phyloP scores from a whole-genome alignment of 306 rosid genomes.

The Rosa lucieae region DNA sequence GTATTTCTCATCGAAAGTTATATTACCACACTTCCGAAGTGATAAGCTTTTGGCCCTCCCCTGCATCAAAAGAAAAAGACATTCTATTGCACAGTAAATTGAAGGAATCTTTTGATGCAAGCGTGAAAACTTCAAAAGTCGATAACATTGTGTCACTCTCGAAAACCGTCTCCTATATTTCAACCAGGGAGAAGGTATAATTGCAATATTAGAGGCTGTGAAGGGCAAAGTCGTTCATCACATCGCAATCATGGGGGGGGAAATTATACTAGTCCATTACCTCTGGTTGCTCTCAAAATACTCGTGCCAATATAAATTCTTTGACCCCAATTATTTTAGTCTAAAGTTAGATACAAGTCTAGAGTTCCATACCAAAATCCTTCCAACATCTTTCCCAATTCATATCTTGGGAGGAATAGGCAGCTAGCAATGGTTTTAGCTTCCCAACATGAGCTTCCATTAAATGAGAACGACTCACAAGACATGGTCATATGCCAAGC shows the following conservation, averaged over 20 bases:
- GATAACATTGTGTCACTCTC: too few species aligned
- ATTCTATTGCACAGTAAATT: too few species aligned
- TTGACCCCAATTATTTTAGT: conserved; percentile 27
- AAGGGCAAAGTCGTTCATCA: conserved; percentile 14
- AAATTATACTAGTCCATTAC: not conserved
- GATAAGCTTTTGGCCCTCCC: too few species aligned
- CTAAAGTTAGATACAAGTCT: conserved; percentile 22
- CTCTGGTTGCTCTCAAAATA: not conserved
- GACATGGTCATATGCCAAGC: conserved; percentile 89
- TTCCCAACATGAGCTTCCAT: conserved; percentile 67
- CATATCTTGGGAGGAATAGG: not conserved
- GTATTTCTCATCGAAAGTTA: too few species aligned
- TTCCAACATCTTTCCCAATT: not conserved
- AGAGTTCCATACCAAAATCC: not conserved
- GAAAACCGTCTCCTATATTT: too few species aligned
- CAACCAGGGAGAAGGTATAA: too few species aligned
- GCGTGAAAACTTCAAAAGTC: too few species aligned
- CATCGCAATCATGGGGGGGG: conserved; percentile 3
- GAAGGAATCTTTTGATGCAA: too few species aligned
- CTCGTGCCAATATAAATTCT: not conserved
- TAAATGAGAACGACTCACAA: conserved; percentile 84
- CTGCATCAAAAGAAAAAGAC: too few species aligned
- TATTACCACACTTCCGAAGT: too few species aligned
- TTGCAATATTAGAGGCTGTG: not conserved
- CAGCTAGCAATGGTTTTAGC: conserved; percentile 36